Conservation (phyloP, 108 stramenopile genomes). For the Parietichytrium sp. region DNA sequence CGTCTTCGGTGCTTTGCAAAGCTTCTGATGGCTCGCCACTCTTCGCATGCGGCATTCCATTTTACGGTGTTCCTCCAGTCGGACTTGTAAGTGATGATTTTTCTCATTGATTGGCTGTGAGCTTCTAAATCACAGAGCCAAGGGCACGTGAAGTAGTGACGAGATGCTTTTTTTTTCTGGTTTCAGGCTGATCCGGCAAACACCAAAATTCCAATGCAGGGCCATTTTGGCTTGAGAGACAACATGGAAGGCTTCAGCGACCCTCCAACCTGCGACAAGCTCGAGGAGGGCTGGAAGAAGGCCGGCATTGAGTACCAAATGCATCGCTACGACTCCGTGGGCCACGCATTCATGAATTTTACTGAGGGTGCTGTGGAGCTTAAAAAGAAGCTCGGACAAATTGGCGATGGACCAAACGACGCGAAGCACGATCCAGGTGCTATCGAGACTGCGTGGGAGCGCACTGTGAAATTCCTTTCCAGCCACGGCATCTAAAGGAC, state of each 20-base stretch:
- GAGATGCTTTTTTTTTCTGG: too few relatives aligned
- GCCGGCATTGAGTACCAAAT: not conserved
- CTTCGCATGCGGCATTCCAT: slow-evolving; percentile 43
- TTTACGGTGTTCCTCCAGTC: slow-evolving; percentile 45
- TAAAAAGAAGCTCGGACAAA: slow-evolving; percentile 36
- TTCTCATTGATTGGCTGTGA: too few relatives aligned
- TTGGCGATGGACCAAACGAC: slow-evolving; percentile 5
- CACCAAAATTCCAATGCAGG: slow-evolving; percentile 29
- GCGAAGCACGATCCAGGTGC: slow-evolving; percentile 18
- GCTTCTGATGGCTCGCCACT: not conserved
- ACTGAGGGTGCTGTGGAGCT: not conserved
- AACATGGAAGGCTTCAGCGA: slow-evolving; percentile 46
- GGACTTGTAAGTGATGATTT: too few relatives aligned
- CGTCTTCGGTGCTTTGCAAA: not conserved
- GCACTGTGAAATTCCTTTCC: not conserved
- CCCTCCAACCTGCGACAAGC: slow-evolving; percentile 34
- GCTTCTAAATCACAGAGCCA: too few relatives aligned
- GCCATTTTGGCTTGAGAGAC: slow-evolving; percentile 47
- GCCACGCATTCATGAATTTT: slow-evolving; percentile 56
- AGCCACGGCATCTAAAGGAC: not conserved
- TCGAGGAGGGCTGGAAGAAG: slow-evolving; percentile 42
- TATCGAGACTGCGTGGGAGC: slow-evolving; percentile 31
- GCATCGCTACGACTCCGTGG: slow-evolving; percentile 31
- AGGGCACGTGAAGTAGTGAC: too few relatives aligned
- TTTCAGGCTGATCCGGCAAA: slow-evolving; percentile 25